Percentiles rank a stretch among this genome's conserved stretches.
phyloP scores from a whole-genome alignment of 139 green algal genomes.

The Axilococcus clingmanii region DNA sequence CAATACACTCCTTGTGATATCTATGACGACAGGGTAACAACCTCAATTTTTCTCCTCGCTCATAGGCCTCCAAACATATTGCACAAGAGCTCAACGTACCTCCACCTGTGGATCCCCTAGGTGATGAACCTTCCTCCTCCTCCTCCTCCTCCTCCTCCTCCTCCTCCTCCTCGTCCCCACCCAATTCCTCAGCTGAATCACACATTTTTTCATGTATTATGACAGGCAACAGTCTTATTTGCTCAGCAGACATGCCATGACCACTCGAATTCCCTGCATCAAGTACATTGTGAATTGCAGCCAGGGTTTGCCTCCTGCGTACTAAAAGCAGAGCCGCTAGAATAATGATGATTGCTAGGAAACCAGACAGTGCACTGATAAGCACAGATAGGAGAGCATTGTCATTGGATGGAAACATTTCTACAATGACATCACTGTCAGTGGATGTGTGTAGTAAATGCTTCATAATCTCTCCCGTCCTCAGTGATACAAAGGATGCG shows the following conservation, averaged over 20 bases:
- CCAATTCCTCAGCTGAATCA: background rate
- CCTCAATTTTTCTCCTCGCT: constrained; percentile 43
- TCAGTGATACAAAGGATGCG: constrained; percentile 61
- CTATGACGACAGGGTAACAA: constrained; percentile 53
- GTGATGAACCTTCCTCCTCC: background rate
- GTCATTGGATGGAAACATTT: constrained; percentile 21
- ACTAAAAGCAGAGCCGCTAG: constrained; percentile 55
- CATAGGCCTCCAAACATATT: constrained; percentile 51
- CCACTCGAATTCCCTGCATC: background rate
- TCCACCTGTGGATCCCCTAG: constrained; percentile 15
- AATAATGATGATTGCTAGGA: constrained; percentile 55
- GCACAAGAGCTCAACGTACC: constrained; percentile 40
- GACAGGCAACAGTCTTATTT: constrained; percentile 37
- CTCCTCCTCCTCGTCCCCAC: too few relatives aligned
- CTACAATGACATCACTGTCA: constrained; percentile 1
- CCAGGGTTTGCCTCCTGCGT: constrained; percentile 11
- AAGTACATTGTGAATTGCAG: background rate
- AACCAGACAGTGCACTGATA: constrained; percentile 44
- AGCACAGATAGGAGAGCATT: constrained; percentile 59
- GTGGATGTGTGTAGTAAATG: constrained; percentile 24
- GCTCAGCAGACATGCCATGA: constrained; percentile 27
- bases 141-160: background rate
- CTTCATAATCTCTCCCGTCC: constrained; percentile 55
- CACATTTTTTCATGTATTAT: constrained; percentile 25
- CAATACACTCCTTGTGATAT: constrained; percentile 35